Percentiles rank a stretch among this genome's conserved stretches.
These are phyloP conservation scores for Collybia mongolica DNA, from an alignment of 768 basidiomycete genomes.

Conservation along the genomic window DNA sequence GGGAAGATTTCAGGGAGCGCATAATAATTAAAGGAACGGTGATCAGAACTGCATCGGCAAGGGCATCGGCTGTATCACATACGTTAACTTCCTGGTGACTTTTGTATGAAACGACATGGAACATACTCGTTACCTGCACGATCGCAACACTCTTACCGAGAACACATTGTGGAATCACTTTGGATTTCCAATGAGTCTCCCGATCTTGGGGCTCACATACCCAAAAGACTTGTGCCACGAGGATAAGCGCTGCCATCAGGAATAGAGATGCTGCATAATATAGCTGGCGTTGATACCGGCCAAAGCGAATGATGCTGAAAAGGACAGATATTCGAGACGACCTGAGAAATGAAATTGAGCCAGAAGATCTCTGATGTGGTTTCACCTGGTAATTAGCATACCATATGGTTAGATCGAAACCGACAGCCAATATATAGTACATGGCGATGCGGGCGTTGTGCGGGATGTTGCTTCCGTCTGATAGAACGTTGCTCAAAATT, in stretches of 20 bases:
- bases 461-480: neutral
- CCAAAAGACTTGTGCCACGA: conserved; percentile 6
- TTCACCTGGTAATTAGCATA: neutral
- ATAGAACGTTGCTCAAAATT: no score
- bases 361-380: neutral
- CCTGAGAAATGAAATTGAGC: neutral
- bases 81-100: neutral
- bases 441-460: conserved; percentile 1
- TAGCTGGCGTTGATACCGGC: neutral
- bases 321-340: conserved; percentile 4
- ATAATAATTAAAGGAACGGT: conserved; percentile 3
- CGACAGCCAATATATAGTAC: conserved; percentile 2
- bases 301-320: neutral
- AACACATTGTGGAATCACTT: conserved; percentile 2
- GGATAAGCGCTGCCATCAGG: neutral
- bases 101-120: neutral
- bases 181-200: conserved; percentile 8
- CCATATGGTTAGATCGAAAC: conserved; percentile 4
- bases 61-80: conserved; percentile 7
- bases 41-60: conserved; percentile 7
- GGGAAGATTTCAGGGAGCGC: conserved; percentile 5
- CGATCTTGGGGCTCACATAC: conserved; percentile 5
- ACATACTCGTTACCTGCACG: conserved; percentile 5
- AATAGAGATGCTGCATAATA: neutral
- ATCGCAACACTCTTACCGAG: conserved; percentile 5